Evolutionary conservation across 371 early-diverging fungal genomes (phyloP).

Genomic region (Circinella umbellata): DNA sequence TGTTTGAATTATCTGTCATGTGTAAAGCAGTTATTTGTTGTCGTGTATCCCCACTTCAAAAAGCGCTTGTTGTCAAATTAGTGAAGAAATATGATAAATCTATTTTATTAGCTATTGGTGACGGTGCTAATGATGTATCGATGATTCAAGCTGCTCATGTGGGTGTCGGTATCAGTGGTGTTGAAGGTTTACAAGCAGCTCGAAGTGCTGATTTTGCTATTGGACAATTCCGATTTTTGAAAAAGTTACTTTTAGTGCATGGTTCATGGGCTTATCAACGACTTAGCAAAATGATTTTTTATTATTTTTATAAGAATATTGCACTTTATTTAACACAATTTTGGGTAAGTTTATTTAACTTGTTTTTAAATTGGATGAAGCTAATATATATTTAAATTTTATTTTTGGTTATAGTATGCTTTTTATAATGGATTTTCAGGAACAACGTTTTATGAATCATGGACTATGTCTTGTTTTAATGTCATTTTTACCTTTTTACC

Average conservation of each 20-base stretch:
- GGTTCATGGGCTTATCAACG: conserved; percentile 95
- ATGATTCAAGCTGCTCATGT: conserved; percentile 99
- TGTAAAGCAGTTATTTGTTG: conserved; percentile 92
- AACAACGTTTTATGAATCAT: conserved; percentile 91
- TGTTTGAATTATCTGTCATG: conserved; percentile 77
- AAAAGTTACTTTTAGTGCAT: conserved; percentile 90
- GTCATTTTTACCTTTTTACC: conserved; percentile 91
- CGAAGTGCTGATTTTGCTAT: conserved; percentile 97
- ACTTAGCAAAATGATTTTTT: conserved; percentile 85
- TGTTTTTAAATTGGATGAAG: conserved; percentile 7
- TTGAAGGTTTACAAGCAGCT: conserved; percentile 97
- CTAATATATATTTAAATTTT: conserved; percentile 7
- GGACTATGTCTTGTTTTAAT: conserved; percentile 92
- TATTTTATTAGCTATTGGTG: conserved; percentile 91
- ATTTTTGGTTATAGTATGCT: conserved; percentile 63
- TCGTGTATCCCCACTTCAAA: conserved; percentile 94
- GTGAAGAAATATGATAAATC: conserved; percentile 81
- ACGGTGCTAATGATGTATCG: conserved; percentile 98
- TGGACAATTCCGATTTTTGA: conserved; percentile 90
- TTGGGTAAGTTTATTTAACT: conserved; percentile 64
- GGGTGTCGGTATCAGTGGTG: conserved; percentile 96
- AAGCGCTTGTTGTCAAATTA: conserved; percentile 91
- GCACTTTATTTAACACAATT: conserved; percentile 97
- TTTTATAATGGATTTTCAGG: conserved; percentile 91
- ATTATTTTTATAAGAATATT: conserved; percentile 97